Evolutionary conservation across 495 filamentous ascomycete species (phyloP).

Genomic region (Chaetomium fimeti): DNA sequence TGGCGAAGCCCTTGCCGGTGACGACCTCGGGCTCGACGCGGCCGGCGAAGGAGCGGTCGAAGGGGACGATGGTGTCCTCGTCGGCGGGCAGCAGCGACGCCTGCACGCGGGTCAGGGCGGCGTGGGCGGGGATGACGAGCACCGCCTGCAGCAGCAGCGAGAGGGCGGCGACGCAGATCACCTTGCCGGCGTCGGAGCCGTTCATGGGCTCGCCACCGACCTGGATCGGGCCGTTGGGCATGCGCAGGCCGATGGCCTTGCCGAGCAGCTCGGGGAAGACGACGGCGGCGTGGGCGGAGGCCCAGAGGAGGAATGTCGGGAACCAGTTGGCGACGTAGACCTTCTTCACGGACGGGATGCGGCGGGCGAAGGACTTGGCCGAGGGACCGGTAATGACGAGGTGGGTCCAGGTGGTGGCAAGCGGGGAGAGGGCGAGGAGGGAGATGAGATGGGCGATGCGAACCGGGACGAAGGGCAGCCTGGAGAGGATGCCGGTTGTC

Average conservation of each 20-base stretch:
- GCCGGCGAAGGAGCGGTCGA: constrained; percentile 52
- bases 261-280: constrained; percentile 34
- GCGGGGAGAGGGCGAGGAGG: constrained; percentile 38
- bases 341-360: constrained; percentile 46
- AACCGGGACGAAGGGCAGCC: constrained; percentile 25
- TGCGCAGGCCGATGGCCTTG: constrained; percentile 32
- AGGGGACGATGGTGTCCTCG: constrained; percentile 50
- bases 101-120: constrained; percentile 49
- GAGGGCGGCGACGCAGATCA: constrained; percentile 31
- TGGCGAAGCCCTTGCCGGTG: constrained; percentile 65
- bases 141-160: constrained; percentile 33
- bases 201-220: not conserved
- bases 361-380: constrained; percentile 41
- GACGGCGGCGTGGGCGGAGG: constrained; percentile 30
- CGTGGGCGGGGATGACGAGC: constrained; percentile 44
- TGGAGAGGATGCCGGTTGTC: constrained; percentile 29
- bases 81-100: constrained; percentile 52
- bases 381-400: constrained; percentile 45
- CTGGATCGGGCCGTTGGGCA: constrained; percentile 3
- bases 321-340: constrained; percentile 46
- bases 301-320: constrained; percentile 40
- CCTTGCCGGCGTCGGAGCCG: constrained; percentile 37
- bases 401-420: constrained; percentile 46
- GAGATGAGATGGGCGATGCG: constrained; percentile 34
- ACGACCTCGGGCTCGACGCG: constrained; percentile 57